Conservation (phyloP, 306 rosid species). For the Glycyrrhiza uralensis region DNA sequence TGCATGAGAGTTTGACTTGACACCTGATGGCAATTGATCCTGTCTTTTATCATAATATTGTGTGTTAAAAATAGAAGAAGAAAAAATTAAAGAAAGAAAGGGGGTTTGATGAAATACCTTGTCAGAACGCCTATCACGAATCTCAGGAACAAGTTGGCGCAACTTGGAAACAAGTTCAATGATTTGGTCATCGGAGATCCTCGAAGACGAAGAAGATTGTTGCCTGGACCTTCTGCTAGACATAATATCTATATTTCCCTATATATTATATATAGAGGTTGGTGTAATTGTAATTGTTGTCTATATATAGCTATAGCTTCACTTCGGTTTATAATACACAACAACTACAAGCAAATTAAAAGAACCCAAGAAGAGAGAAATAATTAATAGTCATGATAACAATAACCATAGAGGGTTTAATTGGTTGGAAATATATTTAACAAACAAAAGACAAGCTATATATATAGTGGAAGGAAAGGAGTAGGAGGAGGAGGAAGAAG, state of each 20-base stretch:
- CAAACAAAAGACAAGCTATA: constrained; percentile 22
- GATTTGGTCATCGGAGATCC: constrained; percentile 95
- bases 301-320: not conserved
- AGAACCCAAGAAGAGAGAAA: not conserved
- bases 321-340: not conserved
- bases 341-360: not conserved
- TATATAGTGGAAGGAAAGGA: not conserved
- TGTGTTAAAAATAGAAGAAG: not conserved
- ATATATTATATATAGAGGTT: not conserved
- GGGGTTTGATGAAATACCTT: constrained; percentile 50
- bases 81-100: not conserved
- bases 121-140: constrained; percentile 76
- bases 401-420: not conserved
- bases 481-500: not conserved
- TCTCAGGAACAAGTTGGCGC: constrained; percentile 98
- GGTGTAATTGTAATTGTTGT: not conserved
- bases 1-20: no score
- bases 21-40: no score
- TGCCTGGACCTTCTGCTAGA: constrained; percentile 96
- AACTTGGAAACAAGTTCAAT: constrained; percentile 87
- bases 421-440: constrained; percentile 17
- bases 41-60: not conserved
- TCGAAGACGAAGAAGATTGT: constrained; percentile 48
- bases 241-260: constrained; percentile 33
- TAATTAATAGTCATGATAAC: not conserved